Conservation (phyloP, 177 flowering plant genomes). For the Vitis hybrid region DNA sequence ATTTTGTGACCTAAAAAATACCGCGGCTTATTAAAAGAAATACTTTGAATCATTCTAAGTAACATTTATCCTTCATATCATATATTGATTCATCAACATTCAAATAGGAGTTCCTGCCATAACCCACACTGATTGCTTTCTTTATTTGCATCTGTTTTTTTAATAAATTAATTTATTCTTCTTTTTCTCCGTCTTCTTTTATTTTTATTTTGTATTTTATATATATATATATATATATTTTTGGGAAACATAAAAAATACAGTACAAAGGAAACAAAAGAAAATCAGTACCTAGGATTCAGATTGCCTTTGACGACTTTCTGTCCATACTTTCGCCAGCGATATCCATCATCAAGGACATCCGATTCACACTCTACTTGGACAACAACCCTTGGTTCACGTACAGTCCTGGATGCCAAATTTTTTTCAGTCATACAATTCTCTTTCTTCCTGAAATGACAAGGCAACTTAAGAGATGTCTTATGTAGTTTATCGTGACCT, state of each 20-base stretch:
- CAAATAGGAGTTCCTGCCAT: too few relatives aligned
- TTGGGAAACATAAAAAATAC: background rate
- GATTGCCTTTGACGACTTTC: conserved; percentile 86
- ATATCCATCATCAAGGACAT: conserved; percentile 91
- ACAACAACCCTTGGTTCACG: conserved; percentile 82
- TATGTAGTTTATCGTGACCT: background rate
- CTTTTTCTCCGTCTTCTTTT: too few relatives aligned
- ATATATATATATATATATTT: too few relatives aligned
- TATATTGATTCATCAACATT: too few relatives aligned
- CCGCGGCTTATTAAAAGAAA: too few relatives aligned
- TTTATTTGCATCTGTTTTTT: too few relatives aligned
- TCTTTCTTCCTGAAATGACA: conserved; percentile 58
- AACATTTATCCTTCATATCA: too few relatives aligned
- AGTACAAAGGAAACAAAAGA: background rate
- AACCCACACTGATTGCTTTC: too few relatives aligned
- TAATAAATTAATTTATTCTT: too few relatives aligned
- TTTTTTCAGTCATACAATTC: conserved; percentile 43
- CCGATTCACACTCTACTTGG: conserved; percentile 72
- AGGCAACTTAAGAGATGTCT: background rate
- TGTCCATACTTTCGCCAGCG: conserved; percentile 95
- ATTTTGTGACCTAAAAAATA: too few relatives aligned
- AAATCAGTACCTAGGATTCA: conserved; percentile 69
- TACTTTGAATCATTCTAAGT: too few relatives aligned
- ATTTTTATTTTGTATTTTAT: too few relatives aligned
- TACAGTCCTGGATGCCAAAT: conserved; percentile 50